Conservation (phyloP, 2,329 filamentous ascomycete genomes). For the Dothistroma pini region DNA sequence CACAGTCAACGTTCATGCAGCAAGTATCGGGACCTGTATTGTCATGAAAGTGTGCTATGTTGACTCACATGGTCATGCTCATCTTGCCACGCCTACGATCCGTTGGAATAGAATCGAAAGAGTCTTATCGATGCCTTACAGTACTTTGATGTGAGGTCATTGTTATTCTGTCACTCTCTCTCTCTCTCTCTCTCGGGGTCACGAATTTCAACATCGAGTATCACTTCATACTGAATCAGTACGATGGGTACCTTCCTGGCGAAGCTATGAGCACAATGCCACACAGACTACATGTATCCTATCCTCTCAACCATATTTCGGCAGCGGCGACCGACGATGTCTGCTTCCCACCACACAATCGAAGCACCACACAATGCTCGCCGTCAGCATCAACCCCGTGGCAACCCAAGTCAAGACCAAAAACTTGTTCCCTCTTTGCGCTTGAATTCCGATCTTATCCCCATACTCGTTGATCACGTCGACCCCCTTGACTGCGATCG, state of each 20-base stretch:
- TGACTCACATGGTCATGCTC: not conserved
- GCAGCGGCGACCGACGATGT: not conserved
- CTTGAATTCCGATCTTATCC: conserved; percentile 47
- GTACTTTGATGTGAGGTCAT: not conserved
- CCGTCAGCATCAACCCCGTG: conserved; percentile 35
- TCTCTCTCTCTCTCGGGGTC: too few relatives aligned
- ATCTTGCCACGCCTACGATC: not conserved
- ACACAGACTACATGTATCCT: not conserved
- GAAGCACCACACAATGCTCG: conserved; percentile 29
- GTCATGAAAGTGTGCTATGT: not conserved
- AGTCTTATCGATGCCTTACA: too few relatives aligned
- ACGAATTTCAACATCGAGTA: not conserved
- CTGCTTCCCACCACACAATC: conserved; percentile 22
- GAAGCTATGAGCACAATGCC: not conserved
- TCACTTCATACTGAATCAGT: not conserved
- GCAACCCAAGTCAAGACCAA: conserved; percentile 59
- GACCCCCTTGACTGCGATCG: conserved; percentile 54
- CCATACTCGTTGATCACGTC: conserved; percentile 54
- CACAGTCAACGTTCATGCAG: not conserved
- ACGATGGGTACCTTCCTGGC: not conserved
- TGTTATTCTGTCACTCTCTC: not conserved
- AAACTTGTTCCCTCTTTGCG: conserved; percentile 52
- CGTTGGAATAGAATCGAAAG: too few relatives aligned
- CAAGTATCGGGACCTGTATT: not conserved
- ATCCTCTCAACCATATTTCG: not conserved